Percentiles rank a stretch among this genome's conserved stretches.
Conservation (phyloP, 2,329 filamentous ascomycete species). For the Paecilomyces sp. region DNA sequence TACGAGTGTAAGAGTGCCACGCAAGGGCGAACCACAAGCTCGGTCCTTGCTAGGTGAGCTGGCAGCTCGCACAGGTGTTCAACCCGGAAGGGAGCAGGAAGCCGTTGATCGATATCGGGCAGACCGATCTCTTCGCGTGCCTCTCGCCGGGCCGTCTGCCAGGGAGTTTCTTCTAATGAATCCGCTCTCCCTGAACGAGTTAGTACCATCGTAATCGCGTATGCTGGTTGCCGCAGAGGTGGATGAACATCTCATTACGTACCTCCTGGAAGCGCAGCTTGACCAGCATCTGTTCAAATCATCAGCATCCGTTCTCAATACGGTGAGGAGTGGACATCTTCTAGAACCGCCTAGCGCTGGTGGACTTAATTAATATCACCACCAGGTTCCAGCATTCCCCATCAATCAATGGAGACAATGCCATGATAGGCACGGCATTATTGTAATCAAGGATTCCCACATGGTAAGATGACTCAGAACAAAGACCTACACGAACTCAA, state of each 20-base stretch:
- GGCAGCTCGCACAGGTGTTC: slow-evolving; percentile 85
- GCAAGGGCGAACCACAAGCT: slow-evolving; percentile 67
- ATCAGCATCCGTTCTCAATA: background rate
- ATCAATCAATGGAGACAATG: background rate
- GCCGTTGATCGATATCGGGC: slow-evolving; percentile 59
- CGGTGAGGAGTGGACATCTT: background rate
- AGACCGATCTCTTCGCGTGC: slow-evolving; percentile 91
- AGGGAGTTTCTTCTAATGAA: slow-evolving; percentile 48
- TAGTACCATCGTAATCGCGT: background rate
- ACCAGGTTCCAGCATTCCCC: background rate
- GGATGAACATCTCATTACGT: slow-evolving; percentile 40
- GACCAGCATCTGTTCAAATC: slow-evolving; percentile 54
- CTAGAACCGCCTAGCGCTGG: background rate
- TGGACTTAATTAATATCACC: background rate
- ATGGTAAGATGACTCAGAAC: slow-evolving; percentile 1
- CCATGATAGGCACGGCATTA: background rate
- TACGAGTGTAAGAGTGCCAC: slow-evolving; percentile 69
- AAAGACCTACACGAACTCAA: slow-evolving; percentile 48
- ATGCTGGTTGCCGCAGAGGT: background rate
- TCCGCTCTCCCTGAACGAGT: slow-evolving; percentile 46
- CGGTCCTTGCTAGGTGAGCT: slow-evolving; percentile 64
- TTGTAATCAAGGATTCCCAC: background rate
- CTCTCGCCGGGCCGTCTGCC: slow-evolving; percentile 80
- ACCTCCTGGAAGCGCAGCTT: slow-evolving; percentile 80
- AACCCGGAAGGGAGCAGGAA: slow-evolving; percentile 72